Percentiles rank a stretch among this genome's conserved stretches.
phyloP scores from a whole-genome alignment of 148 eudicot species.

The Limonium bicolor region DNA sequence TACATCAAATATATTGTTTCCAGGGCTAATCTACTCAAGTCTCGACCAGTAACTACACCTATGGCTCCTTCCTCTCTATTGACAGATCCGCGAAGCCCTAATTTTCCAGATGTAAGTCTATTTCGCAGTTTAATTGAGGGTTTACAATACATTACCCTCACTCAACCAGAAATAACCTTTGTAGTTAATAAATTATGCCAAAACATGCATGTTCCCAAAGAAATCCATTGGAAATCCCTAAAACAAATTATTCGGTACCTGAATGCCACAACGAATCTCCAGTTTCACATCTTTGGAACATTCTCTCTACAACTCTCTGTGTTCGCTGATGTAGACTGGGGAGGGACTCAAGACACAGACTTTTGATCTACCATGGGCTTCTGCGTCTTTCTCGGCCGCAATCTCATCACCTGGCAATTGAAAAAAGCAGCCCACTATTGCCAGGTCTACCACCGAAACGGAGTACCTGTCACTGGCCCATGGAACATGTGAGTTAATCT shows the following conservation, averaged over 20 bases:
- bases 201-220: neutral
- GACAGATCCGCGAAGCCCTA: too few relatives aligned
- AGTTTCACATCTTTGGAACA: neutral
- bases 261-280: neutral
- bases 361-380: neutral
- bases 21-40: too few relatives aligned
- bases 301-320: neutral
- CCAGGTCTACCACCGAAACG: neutral
- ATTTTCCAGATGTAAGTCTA: too few relatives aligned
- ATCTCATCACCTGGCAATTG: neutral
- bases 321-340: neutral
- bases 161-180: neutral
- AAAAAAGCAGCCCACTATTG: neutral
- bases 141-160: too few relatives aligned
- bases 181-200: neutral
- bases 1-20: too few relatives aligned
- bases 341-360: neutral
- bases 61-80: too few relatives aligned
- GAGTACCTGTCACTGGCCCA: neutral
- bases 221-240: neutral
- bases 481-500: neutral
- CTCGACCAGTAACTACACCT: too few relatives aligned
- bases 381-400: neutral
- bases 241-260: neutral
- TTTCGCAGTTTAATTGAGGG: too few relatives aligned